Base-by-base conservation (phyloP, 2,329 filamentous ascomycete genomes). In the Aspergillus fructus region DNA sequence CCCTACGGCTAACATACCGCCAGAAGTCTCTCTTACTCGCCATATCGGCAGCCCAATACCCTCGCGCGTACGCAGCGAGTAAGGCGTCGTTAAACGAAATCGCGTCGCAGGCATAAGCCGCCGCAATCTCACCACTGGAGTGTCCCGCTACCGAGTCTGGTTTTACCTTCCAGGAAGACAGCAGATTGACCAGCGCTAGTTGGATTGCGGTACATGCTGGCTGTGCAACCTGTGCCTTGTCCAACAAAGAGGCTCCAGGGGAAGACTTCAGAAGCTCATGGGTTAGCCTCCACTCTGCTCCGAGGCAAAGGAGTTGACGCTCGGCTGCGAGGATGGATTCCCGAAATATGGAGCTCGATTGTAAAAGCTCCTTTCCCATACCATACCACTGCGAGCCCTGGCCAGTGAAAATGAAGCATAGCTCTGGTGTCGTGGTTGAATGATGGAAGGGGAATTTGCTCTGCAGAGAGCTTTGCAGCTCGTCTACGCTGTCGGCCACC, bases 51-150 rank as follows among this genome's bases (percentile, higher is more conserved):
- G 17, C 17, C 17, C 17, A 19, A 19, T 19, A 19, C 17, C 17
- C 43, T 17, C 11, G 17, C 6, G 43, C n/a, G 24, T 62, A 62
- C n/a, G 61, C 61, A 24, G 62, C 19, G 3, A 33, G 40, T 27
- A 64, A 60, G 1, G 62, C 62, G 5, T 54, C 53, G 4, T 27
- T 6, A 2, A 49, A 52, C 9, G 56, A 57, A 5, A 74, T 21
- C 8, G 58, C 56, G 3, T 68, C 65, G 3, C 59, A 56, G 7
- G 64, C 58, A 54, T 71, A 74, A 0, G 65, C 64, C 5, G 66
- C 49, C 49, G 60, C 71, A 53, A 73, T 71, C 45, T 73, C 70
- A 2, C 71, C 70, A 19, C 59, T 63, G 0, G 67, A 72, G 52
- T 74, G 70, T 8, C 70, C 67, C 1, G 65, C 53, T 2, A 72